phyloP scores from a whole-genome alignment of 179 eudicot genomes.

The Spergularia azorica region DNA sequence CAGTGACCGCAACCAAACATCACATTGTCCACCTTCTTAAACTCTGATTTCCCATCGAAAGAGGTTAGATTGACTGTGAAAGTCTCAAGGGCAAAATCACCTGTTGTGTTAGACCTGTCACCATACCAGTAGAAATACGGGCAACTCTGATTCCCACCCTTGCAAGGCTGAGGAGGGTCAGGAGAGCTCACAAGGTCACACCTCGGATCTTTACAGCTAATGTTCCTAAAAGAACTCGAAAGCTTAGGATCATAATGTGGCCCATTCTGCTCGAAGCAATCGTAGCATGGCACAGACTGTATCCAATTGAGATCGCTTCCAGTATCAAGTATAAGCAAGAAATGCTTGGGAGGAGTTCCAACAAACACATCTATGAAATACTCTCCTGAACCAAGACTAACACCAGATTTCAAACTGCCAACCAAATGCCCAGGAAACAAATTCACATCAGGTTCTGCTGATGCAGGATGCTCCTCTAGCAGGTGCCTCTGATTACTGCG shows the following conservation, averaged over 20 bases:
- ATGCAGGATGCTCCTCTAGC: constrained; percentile 26
- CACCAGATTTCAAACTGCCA: constrained; percentile 66
- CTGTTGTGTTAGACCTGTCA: constrained; percentile 55
- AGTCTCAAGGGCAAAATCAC: constrained; percentile 48
- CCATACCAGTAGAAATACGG: constrained; percentile 58
- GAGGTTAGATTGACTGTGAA: constrained; percentile 51
- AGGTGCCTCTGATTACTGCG: constrained; percentile 35
- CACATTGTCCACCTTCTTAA: constrained; percentile 40
- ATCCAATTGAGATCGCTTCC: constrained; percentile 61
- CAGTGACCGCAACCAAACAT: constrained; percentile 60
- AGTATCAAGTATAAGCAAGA: constrained; percentile 42
- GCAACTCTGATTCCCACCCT: constrained; percentile 31
- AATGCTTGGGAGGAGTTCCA: constrained; percentile 49
- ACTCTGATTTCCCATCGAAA: constrained; percentile 43
- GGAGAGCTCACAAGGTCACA: constrained; percentile 47
- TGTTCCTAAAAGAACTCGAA: constrained; percentile 39
- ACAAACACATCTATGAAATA: constrained; percentile 53
- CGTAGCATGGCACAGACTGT: constrained; percentile 45
- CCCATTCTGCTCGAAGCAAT: constrained; percentile 48
- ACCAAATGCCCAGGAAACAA: constrained; percentile 52
- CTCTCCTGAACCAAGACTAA: constrained; percentile 55
- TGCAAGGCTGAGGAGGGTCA: constrained; percentile 39
- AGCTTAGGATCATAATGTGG: constrained; percentile 37
- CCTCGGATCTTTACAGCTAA: constrained; percentile 44
- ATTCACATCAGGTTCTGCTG: constrained; percentile 25